Conservation (phyloP, 192 early-diverging fungal species). For the Gaertneriomyces sp. region DNA sequence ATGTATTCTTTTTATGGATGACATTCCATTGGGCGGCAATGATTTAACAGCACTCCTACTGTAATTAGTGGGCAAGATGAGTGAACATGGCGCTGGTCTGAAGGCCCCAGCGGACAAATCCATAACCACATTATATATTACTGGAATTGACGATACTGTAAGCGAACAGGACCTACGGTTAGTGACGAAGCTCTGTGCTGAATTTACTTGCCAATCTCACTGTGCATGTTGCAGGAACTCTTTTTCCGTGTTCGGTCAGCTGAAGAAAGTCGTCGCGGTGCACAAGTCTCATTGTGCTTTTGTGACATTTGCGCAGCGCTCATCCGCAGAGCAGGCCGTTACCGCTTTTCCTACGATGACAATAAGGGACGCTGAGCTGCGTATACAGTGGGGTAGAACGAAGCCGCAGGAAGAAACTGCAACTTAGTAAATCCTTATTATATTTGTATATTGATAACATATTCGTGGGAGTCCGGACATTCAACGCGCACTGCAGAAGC, state of each 20-base stretch:
- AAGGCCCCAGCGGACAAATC: constrained; percentile 73
- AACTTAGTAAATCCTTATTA: too few relatives aligned
- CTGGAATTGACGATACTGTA: constrained; percentile 70
- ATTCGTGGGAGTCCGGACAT: too few relatives aligned
- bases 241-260: constrained; percentile 84
- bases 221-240: constrained; percentile 41
- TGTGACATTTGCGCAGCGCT: constrained; percentile 78
- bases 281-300: constrained; percentile 83
- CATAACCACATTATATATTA: constrained; percentile 83
- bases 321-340: constrained; percentile 78
- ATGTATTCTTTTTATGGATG: constrained; percentile 28
- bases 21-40: not conserved
- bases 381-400: constrained; percentile 78
- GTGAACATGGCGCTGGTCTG: constrained; percentile 45
- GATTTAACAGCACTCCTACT: not conserved
- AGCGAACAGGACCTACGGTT: constrained; percentile 68
- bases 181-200: not conserved
- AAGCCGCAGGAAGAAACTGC: constrained; percentile 15
- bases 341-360: constrained; percentile 66
- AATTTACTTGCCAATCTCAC: not conserved
- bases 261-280: constrained; percentile 81
- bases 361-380: constrained; percentile 67
- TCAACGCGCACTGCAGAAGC: too few relatives aligned
- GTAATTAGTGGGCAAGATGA: constrained; percentile 35
- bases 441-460: too few relatives aligned